Evolutionary conservation across 306 rosid genomes (phyloP), one percentile per base, ranked within the genome.

Genomic region (Vicia villosa): DNA sequence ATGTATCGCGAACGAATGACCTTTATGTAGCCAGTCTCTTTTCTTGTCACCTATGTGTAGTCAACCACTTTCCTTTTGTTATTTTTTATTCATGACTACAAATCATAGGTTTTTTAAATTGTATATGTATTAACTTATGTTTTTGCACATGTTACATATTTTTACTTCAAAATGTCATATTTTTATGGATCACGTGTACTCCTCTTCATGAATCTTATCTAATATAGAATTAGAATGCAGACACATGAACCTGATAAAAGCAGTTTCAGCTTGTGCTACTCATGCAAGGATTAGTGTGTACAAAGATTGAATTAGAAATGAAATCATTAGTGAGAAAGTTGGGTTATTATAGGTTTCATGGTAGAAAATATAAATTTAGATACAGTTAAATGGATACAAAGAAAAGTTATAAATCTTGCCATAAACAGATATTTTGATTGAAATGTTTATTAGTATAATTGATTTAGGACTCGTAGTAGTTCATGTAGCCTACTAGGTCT

Each of bases 211-310:
- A n/a, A 0, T 45, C 10, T 3, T 5, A n/a, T 45, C 10, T n/a
- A 15, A 15, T 46, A 8, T 46, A n/a, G 52, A 46, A 46, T 19
- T 15, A 3, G 21, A 15, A 46, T 20, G 57, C 6, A 10, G 56
- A 50, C 6, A 64, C 58, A 22, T 64, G 55, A 61, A 59, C 70
- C 57, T 42, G 38, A 62, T 55, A 5, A 36, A 60, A 52, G 34
- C 57, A 9, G 42, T 68, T 73, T 68, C 63, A 30, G 52, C 73
- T 66, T 22, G 22, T 69, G 24, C 68, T 51, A 52, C 58, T 62
- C 20, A n/a, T 60, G 28, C 24, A 36, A 60, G 46, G 28, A 60
- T 34, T 9, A 60, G 26, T 60, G 14, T 34, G 9, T 59, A 10
- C 15, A 12, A 16, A 34, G 14, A 58, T 32, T 15, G 8, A 38